A percentile compares a stretch with the other conserved stretches of the same genome.
Conservation (phyloP, 1,139 yeast species). For the Yarrowia galli region DNA sequence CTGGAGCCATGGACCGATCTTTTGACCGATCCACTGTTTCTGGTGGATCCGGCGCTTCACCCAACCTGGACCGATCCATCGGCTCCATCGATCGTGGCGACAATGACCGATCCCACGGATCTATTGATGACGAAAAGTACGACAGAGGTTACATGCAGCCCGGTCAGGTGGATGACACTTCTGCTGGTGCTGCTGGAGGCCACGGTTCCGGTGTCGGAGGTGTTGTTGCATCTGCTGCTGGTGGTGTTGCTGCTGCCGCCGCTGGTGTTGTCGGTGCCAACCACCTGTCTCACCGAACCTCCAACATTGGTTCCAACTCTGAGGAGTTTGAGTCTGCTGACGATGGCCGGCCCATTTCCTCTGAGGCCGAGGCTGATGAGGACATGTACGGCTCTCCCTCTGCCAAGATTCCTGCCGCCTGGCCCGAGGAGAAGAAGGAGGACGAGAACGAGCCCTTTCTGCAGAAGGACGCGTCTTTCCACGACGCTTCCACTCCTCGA, state of each 20-base stretch:
- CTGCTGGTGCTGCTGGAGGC: neutral
- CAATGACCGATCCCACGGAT: conserved; percentile 29
- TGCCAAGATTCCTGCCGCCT: conserved; percentile 33
- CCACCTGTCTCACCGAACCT: conserved; percentile 9
- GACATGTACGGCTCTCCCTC: conserved; percentile 9
- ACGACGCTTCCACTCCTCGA: conserved; percentile 18
- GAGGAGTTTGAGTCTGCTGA: conserved; percentile 36
- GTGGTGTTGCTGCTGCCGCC: neutral
- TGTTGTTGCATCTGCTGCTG: conserved; percentile 6
- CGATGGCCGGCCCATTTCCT: conserved; percentile 16
- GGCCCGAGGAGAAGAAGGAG: conserved; percentile 24
- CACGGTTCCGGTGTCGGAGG: conserved; percentile 5
- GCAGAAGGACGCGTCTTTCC: neutral
- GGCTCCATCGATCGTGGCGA: conserved; percentile 6
- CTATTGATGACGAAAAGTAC: conserved; percentile 25
- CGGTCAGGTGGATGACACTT: neutral
- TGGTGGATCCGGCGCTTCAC: neutral
- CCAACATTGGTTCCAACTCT: conserved; percentile 32
- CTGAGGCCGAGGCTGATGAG: neutral
- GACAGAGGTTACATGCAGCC: conserved; percentile 17
- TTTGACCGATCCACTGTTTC: conserved; percentile 11
- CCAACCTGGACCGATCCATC: conserved; percentile 30
- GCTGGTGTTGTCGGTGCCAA: neutral
- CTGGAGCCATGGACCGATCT: neutral
- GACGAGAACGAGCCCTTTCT: neutral